Evolutionary conservation across 352 stramenopile genomes (phyloP), one percentile per base, ranked within the genome.

Genomic region (Globisporangium iwayamae): DNA sequence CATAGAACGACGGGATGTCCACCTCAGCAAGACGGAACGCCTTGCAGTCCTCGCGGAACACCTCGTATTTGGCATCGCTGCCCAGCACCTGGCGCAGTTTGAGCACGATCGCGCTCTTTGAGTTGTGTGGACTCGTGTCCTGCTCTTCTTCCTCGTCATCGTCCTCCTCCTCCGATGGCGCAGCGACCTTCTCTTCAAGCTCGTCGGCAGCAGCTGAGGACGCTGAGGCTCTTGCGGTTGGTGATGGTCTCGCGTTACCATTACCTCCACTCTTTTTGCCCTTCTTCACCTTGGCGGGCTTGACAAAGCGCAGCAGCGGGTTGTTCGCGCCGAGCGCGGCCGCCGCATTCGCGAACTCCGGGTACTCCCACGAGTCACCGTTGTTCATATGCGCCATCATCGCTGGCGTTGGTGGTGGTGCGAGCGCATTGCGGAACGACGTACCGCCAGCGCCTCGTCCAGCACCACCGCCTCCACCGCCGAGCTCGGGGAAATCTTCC

Each of bases 41-140:
- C 60, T 84, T 88, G 68, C 87, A 95, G 30, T 79, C 72, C 64
- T 93, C 78, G 0, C 87, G 81, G 53, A 95, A 93, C 3, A 91
- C 78, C 48, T 93, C 84, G 62, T 93, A 95, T 69, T 93, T 93
- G 22, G 82, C 83, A 51, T 90, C 83, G 48, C 75, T 91, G 38
- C 87, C 87, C 2, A 95, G 72, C 10, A 83, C 73, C 50, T 92
- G 81, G 14, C 83, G 78, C 45, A 95, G 90, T 68, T 89, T 85
- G 20, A 93, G 75, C 55, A 93, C 81, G 10, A 93, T 68, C 32
- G 83, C 79, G 45, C 79, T 91, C 62, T 94, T 92, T 1, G 80
- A 93, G 22, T 81, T 62, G 16, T 68, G 62, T 9, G 73, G 67
- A 16, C 56, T 56, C 65, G 4, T 54, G 56, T 50, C 38, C 8